phyloP scores from a whole-genome alignment of 371 early-diverging fungal genomes.

The Lichtheimia hyalospora region DNA sequence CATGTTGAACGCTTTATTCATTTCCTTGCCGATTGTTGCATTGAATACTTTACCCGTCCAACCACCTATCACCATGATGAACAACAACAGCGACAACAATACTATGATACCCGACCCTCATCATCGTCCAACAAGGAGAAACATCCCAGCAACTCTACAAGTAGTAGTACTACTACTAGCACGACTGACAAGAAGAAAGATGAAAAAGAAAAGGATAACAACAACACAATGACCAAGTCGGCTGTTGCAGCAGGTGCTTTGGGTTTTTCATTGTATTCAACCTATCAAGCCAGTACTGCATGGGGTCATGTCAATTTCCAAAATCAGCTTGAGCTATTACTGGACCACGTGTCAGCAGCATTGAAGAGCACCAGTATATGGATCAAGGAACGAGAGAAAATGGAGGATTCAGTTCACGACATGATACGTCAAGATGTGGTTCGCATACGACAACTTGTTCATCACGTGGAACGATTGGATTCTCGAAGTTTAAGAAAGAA shows the following conservation, averaged over 20 bases:
- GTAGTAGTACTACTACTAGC: constrained; percentile 1
- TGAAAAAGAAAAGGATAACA: constrained; percentile 14
- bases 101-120: not conserved
- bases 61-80: not conserved
- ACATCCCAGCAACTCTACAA: not conserved
- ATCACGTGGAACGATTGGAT: constrained; percentile 40
- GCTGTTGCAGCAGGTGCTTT: constrained; percentile 48
- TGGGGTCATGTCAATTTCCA: constrained; percentile 31
- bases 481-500: constrained; percentile 46
- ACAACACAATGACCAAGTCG: constrained; percentile 26
- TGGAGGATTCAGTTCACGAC: constrained; percentile 42
- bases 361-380: constrained; percentile 49
- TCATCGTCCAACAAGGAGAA: not conserved
- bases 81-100: not conserved
- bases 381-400: constrained; percentile 52
- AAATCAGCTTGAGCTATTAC: constrained; percentile 13
- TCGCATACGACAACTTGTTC: constrained; percentile 40
- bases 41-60: constrained; percentile 1
- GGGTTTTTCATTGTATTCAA: constrained; percentile 51
- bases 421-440: constrained; percentile 41
- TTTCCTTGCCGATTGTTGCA: constrained; percentile 11
- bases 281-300: constrained; percentile 48
- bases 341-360: constrained; percentile 33
- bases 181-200: constrained; percentile 12
- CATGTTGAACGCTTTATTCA: constrained; percentile 6